These are phyloP conservation scores for Brasenia schreberi DNA, from an alignment of 164 flowering plant genomes.

Conservation along the genomic window DNA sequence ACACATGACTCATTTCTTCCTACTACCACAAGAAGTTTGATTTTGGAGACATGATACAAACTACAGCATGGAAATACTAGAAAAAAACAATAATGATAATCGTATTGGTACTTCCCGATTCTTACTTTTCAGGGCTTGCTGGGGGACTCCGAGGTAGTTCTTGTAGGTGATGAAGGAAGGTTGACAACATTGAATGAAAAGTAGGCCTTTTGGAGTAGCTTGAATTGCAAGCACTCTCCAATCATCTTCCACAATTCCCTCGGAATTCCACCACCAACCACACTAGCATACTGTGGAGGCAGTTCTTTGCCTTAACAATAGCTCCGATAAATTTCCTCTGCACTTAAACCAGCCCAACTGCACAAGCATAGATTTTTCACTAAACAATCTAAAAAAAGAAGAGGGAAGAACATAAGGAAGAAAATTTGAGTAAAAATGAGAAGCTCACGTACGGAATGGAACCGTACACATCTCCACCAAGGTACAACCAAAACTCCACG, in stretches of 20 bases:
- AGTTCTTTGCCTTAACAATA: too few species aligned
- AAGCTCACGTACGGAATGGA: too few species aligned
- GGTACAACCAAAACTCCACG: conserved; percentile 99
- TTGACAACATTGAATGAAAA: conserved; percentile 74
- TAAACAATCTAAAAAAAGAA: conserved; percentile 1
- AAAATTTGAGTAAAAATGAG: too few species aligned
- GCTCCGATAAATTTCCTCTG: too few species aligned
- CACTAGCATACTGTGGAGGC: conserved; percentile 98
- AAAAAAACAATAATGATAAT: neutral
- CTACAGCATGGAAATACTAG: neutral
- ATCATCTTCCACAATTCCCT: conserved; percentile 98
- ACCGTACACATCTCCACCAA: conserved; percentile 99
- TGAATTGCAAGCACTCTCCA: conserved; percentile 94
- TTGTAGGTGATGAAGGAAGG: conserved; percentile 89
- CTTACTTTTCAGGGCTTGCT: conserved; percentile 91
- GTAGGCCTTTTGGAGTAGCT: conserved; percentile 82
- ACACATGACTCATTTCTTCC: too few species aligned
- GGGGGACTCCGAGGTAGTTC: conserved; percentile 93
- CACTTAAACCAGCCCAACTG: conserved; percentile 95
- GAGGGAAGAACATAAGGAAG: conserved; percentile 4
- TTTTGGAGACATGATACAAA: too few species aligned
- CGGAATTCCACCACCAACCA: conserved; percentile 96
- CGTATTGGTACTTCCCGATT: neutral
- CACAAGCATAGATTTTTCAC: conserved; percentile 10
- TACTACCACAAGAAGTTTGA: too few species aligned